These are phyloP conservation scores for Cryptococcus sp. DNA, from an alignment of 1,284 basidiomycete genomes.

Conservation along the genomic window DNA sequence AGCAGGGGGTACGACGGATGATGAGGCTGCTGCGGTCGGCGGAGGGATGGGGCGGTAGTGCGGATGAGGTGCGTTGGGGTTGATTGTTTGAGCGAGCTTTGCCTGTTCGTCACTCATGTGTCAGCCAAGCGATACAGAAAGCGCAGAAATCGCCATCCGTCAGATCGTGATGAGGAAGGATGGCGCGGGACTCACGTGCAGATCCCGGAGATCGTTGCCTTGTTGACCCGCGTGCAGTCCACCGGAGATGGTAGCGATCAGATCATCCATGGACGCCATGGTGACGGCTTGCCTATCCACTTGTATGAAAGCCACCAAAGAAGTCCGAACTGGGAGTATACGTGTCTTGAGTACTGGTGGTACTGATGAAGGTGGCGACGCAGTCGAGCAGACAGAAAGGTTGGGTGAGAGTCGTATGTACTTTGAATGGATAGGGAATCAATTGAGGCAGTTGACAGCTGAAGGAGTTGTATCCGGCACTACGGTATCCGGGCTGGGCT, in stretches of 20 bases:
- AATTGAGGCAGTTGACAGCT: too few relatives aligned
- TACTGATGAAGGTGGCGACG: too few relatives aligned
- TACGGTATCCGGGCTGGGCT: too few relatives aligned
- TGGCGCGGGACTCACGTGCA: slow-evolving; percentile 38
- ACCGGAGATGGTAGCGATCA: slow-evolving; percentile 47
- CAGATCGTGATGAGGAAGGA: not conserved
- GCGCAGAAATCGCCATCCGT: not conserved
- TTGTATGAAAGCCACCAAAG: too few relatives aligned
- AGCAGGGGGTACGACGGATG: slow-evolving; percentile 41
- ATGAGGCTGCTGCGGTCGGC: slow-evolving; percentile 13
- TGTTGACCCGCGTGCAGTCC: slow-evolving; percentile 46
- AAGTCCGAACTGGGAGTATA: too few relatives aligned
- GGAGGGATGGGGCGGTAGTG: slow-evolving; percentile 38
- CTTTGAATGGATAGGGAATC: too few relatives aligned
- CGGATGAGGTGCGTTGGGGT: slow-evolving; percentile 25
- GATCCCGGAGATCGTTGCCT: slow-evolving; percentile 43
- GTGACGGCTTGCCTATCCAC: slow-evolving; percentile 1
- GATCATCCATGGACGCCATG: slow-evolving; percentile 51
- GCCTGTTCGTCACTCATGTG: slow-evolving; percentile 20
- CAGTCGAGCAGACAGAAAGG: too few relatives aligned
- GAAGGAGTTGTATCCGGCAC: too few relatives aligned
- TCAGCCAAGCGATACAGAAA: not conserved
- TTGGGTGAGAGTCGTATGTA: too few relatives aligned
- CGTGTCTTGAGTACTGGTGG: too few relatives aligned
- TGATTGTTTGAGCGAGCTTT: slow-evolving; percentile 36